A percentile compares a stretch with the other conserved stretches of the same genome.
Conservation (phyloP, 768 basidiomycete species). For the Tylopilus cervinicoccineus region DNA sequence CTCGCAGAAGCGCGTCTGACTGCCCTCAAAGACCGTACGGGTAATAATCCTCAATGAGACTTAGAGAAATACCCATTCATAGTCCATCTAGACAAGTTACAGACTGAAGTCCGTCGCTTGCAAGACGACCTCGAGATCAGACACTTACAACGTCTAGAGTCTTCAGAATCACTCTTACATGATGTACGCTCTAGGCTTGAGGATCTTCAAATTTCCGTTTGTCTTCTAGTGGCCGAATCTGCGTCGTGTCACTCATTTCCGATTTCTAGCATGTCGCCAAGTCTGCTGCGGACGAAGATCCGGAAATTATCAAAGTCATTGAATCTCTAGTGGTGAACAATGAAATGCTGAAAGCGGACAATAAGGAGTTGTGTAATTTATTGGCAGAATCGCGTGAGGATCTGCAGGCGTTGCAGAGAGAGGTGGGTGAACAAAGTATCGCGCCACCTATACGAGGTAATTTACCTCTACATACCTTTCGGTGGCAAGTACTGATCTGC, state of each 20-base stretch:
- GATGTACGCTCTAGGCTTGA: conserved; percentile 65
- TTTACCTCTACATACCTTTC: not conserved
- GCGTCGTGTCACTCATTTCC: conserved; percentile 14
- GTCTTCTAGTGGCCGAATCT: conserved; percentile 17
- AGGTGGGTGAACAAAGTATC: conserved; percentile 70
- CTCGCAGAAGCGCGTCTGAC: conserved; percentile 64
- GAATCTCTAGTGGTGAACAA: conserved; percentile 87
- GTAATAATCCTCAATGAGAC: conserved; percentile 33
- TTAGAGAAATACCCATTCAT: conserved; percentile 3
- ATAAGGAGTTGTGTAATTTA: conserved; percentile 70
- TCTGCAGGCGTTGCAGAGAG: conserved; percentile 60
- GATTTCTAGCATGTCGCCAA: conserved; percentile 36
- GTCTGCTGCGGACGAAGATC: conserved; percentile 39
- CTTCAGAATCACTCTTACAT: conserved; percentile 61
- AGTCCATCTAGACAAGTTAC: conserved; percentile 54
- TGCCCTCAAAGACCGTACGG: conserved; percentile 62
- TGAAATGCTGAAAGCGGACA: conserved; percentile 76
- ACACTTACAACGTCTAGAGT: conserved; percentile 55
- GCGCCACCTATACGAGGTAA: conserved; percentile 43
- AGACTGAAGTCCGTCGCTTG: conserved; percentile 59
- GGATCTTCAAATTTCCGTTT: conserved; percentile 54
- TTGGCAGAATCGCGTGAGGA: conserved; percentile 79
- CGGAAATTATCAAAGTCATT: conserved; percentile 64
- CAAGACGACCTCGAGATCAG: conserved; percentile 61
- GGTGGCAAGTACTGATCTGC: conserved; percentile 2